A percentile compares a stretch with the other conserved stretches of the same genome.
phyloP scores from a whole-genome alignment of 768 basidiomycete species.

The Baorangia bicolor region DNA sequence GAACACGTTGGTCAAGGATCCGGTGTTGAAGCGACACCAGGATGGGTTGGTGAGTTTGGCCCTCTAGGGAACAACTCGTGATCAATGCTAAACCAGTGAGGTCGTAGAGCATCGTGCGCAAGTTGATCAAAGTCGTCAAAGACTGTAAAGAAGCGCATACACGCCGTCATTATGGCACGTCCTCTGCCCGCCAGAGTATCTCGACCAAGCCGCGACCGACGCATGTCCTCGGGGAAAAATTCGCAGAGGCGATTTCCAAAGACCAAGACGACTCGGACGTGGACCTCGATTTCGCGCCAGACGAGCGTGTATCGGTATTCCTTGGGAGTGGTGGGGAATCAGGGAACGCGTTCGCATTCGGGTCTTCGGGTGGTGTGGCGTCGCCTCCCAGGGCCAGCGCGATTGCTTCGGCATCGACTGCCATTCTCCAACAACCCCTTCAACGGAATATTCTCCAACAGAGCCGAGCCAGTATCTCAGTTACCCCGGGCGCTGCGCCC shows the following conservation, averaged over 20 bases:
- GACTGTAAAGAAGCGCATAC: conserved; percentile 74
- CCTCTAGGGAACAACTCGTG: background rate
- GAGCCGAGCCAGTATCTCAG: conserved; percentile 36
- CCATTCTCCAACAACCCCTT: conserved; percentile 63
- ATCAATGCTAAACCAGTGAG: conserved; percentile 6
- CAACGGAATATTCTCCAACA: conserved; percentile 51
- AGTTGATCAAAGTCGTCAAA: conserved; percentile 79
- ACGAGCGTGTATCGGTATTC: conserved; percentile 43
- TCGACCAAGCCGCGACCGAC: conserved; percentile 34
- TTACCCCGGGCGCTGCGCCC: conserved; percentile 20
- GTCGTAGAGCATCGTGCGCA: conserved; percentile 71
- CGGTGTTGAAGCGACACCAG: conserved; percentile 59
- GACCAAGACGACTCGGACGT: conserved; percentile 67
- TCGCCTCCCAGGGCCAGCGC: conserved; percentile 44
- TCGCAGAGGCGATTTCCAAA: conserved; percentile 53
- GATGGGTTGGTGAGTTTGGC: conserved; percentile 67
- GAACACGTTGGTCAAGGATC: conserved; percentile 72
- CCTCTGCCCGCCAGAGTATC: conserved; percentile 32
- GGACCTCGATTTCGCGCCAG: conserved; percentile 72
- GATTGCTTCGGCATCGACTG: conserved; percentile 54
- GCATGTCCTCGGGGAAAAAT: conserved; percentile 61
- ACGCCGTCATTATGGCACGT: conserved; percentile 34
- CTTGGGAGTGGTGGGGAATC: conserved; percentile 36
- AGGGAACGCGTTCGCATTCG: conserved; percentile 45
- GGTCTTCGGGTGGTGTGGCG: conserved; percentile 19